Percentiles rank a stretch among this genome's conserved stretches.
These are phyloP conservation scores for Coelastrella sp. DNA, from an alignment of 139 green algal genomes.

Conservation along the genomic window DNA sequence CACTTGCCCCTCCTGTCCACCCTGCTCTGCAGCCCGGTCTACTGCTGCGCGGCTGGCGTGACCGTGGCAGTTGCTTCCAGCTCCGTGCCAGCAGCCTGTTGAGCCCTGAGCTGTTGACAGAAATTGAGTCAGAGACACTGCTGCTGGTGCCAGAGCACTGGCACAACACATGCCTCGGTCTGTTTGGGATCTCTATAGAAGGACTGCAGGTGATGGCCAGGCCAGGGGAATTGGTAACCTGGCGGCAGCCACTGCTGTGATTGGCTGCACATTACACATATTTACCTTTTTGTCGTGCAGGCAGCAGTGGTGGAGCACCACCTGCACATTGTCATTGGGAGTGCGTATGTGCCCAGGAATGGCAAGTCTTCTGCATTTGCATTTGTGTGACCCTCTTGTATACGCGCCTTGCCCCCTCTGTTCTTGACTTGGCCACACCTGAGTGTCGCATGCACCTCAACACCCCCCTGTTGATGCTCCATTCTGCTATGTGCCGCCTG, in stretches of 20 bases:
- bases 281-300: not conserved
- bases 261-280: not conserved
- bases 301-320: not conserved
- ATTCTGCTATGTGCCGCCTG: too few relatives aligned
- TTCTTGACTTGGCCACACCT: too few relatives aligned
- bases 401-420: too few relatives aligned
- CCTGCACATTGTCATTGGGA: not conserved
- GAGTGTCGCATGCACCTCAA: too few relatives aligned
- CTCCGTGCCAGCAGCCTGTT: conserved; percentile 48
- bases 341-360: not conserved
- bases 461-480: too few relatives aligned
- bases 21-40: conserved; percentile 30
- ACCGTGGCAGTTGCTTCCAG: conserved; percentile 55
- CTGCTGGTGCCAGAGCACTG: conserved; percentile 52
- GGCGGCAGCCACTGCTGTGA: not conserved
- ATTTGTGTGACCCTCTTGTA: too few relatives aligned
- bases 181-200: conserved; percentile 51
- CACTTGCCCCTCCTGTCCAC: not conserved
- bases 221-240: not conserved
- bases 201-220: conserved; percentile 39
- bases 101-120: conserved; percentile 33
- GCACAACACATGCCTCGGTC: conserved; percentile 12
- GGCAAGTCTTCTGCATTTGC: not conserved
- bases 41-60: conserved; percentile 51
- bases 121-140: conserved; percentile 58